Conservation (phyloP, 805 yeast species). For the Teunomyces pallodes region DNA sequence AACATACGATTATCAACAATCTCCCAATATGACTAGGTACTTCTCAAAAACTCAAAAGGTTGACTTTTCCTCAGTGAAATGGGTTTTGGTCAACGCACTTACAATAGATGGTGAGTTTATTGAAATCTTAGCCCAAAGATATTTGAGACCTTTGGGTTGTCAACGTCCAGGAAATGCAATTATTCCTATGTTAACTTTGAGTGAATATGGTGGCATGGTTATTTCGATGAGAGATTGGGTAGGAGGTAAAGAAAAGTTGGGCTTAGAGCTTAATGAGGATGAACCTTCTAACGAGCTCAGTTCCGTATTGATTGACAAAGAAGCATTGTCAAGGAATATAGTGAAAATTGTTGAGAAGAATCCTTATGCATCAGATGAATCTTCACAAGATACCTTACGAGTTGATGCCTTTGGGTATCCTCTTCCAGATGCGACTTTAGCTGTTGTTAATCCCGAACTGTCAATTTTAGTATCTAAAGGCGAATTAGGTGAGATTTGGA, state of each 20-base stretch:
- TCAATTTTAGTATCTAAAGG: slow-evolving; percentile 66
- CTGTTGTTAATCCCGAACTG: slow-evolving; percentile 93
- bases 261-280: slow-evolving; percentile 38
- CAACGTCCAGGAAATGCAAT: slow-evolving; percentile 69
- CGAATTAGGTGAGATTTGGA: slow-evolving; percentile 96
- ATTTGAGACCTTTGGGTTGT: slow-evolving; percentile 90
- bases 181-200: slow-evolving; percentile 82
- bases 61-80: slow-evolving; percentile 74
- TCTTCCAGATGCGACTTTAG: slow-evolving; percentile 88
- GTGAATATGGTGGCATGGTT: slow-evolving; percentile 96
- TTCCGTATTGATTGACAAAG: slow-evolving; percentile 70
- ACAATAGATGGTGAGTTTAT: slow-evolving; percentile 92
- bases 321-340: slow-evolving; percentile 66
- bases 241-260: slow-evolving; percentile 63
- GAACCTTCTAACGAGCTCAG: slow-evolving; percentile 44
- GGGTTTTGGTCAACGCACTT: slow-evolving; percentile 87
- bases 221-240: slow-evolving; percentile 91
- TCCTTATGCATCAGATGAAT: slow-evolving; percentile 50
- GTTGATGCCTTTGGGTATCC: slow-evolving; percentile 95
- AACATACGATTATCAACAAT: slow-evolving; percentile 86
- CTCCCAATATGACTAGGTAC: slow-evolving; percentile 80
- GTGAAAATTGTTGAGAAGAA: slow-evolving; percentile 63
- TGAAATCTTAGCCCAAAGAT: slow-evolving; percentile 82
- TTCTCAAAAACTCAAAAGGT: slow-evolving; percentile 72
- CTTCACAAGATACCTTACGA: slow-evolving; percentile 44